Evolutionary conservation across 1,284 basidiomycete genomes (phyloP), one percentile per base, ranked within the genome.

Genomic region (Sparassis latifolia): DNA sequence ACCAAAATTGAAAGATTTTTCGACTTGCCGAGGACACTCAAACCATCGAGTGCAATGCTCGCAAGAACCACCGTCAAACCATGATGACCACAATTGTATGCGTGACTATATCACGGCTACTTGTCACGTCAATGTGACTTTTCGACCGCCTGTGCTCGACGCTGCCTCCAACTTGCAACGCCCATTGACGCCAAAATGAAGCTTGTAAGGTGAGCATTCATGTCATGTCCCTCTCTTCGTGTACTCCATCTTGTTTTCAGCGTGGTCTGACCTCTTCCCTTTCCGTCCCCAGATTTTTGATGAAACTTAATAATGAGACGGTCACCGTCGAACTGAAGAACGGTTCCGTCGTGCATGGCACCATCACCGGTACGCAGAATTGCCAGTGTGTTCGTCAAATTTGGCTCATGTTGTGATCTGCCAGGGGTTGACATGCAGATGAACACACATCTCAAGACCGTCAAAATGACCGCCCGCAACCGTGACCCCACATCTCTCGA

Each of bases 281-380:
- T 49, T 35, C 47, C 28, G 33, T 48, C 32, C 44, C 29, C 66
- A 96, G 93, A 69, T 96, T 97, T 74, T 82, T 97, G 79, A 98
- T 98, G 96, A 99, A 98, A 81, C 76, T 99, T 73, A 97, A 97
- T 82, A 98, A 98, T 70, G 96, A 99, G 80, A 96, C 94, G 61
- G 95, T 98, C 60, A 93, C 94, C 58, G 86, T 99, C 69, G 95
- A 99, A 76, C 82, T 99, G 63, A 99, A 99, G 76, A 98, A 99
- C 61, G 96, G 96, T 42, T 93, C 93, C 1, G 75, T 95, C 51
- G 87, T 99, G 31, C 91, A 97, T 65, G 96, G 96, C 12, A 99
- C 96, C 29, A 97, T 99, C 67, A 97, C 94, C 33, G 95, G 95
- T 95, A 60, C 56, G 82, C 65, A 5, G 46, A 37, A 41, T 27